phyloP scores from a whole-genome alignment of 148 eudicot species.

The Persicaria maculosa region DNA sequence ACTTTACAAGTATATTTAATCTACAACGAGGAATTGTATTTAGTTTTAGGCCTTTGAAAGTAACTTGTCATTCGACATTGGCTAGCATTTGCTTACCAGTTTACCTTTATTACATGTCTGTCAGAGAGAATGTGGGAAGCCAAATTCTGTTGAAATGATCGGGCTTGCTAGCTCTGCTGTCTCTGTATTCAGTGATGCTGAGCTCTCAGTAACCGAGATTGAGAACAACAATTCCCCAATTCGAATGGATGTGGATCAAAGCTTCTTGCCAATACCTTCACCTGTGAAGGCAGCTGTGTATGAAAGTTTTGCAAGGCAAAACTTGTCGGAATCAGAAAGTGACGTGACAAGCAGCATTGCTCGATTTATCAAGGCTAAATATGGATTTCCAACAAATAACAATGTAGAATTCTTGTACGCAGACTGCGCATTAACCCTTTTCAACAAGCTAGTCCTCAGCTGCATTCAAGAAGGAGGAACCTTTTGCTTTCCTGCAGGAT shows the following conservation, averaged over 20 bases:
- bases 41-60: neutral
- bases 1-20: neutral
- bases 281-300: slow-evolving; percentile 85
- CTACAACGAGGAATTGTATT: neutral
- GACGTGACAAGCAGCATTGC: slow-evolving; percentile 64
- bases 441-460: slow-evolving; percentile 76
- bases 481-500: slow-evolving; percentile 81
- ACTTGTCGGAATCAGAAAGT: slow-evolving; percentile 63
- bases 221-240: slow-evolving; percentile 40
- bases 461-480: slow-evolving; percentile 93
- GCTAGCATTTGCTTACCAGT: neutral
- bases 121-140: slow-evolving; percentile 62
- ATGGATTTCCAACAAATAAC: slow-evolving; percentile 53
- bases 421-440: slow-evolving; percentile 71
- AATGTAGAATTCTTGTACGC: slow-evolving; percentile 59
- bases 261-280: slow-evolving; percentile 69
- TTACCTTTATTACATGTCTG: neutral
- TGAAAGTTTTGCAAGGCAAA: slow-evolving; percentile 94
- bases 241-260: slow-evolving; percentile 93
- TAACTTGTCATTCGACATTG: neutral
- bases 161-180: slow-evolving; percentile 72
- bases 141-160: slow-evolving; percentile 49
- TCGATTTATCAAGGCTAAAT: slow-evolving; percentile 48
- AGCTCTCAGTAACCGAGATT: slow-evolving; percentile 54
- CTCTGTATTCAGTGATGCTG: slow-evolving; percentile 66